A percentile compares a stretch with the other conserved stretches of the same genome.
Evolutionary conservation across 129 eudicot genomes (phyloP).

Genomic region (Tagetes patula): DNA sequence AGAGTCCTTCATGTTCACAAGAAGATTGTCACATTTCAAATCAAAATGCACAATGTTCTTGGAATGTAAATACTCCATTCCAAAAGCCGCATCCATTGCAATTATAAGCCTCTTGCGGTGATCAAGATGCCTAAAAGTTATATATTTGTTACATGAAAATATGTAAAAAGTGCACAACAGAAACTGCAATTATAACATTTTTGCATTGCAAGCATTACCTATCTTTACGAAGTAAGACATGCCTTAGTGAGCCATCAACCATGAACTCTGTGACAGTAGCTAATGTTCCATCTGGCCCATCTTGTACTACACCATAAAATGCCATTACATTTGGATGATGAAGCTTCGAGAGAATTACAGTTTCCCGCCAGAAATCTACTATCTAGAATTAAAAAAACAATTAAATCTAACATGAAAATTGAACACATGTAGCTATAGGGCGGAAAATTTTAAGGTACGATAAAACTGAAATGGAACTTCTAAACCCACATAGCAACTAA

Average conservation of each 20-base stretch:
- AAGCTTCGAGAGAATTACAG: slow-evolving; percentile 84
- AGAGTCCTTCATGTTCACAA: slow-evolving; percentile 88
- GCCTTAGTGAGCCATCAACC: slow-evolving; percentile 94
- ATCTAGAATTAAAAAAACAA: slow-evolving; percentile 45
- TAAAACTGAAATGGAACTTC: no score
- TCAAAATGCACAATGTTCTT: slow-evolving; percentile 96
- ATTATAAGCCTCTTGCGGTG: slow-evolving; percentile 84
- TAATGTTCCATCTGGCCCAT: slow-evolving; percentile 93
- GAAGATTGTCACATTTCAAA: slow-evolving; percentile 88
- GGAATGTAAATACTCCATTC: slow-evolving; percentile 96
- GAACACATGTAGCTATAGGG: neutral
- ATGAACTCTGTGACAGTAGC: slow-evolving; percentile 94
- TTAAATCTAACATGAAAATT: slow-evolving; percentile 4
- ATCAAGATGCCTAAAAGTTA: slow-evolving; percentile 75
- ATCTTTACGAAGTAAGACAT: slow-evolving; percentile 82
- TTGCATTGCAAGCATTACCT: slow-evolving; percentile 46
- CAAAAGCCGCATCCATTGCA: slow-evolving; percentile 98
- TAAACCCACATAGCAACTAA: no score
- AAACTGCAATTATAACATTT: neutral
- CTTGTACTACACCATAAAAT: slow-evolving; percentile 96
- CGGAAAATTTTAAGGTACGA: neutral
- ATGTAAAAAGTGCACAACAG: neutral
- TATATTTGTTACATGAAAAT: neutral
- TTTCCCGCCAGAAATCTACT: slow-evolving; percentile 88
- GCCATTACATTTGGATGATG: slow-evolving; percentile 98